These are phyloP conservation scores for Calocybe gambosa DNA, from an alignment of 1,284 basidiomycete species.

Conservation along the genomic window DNA sequence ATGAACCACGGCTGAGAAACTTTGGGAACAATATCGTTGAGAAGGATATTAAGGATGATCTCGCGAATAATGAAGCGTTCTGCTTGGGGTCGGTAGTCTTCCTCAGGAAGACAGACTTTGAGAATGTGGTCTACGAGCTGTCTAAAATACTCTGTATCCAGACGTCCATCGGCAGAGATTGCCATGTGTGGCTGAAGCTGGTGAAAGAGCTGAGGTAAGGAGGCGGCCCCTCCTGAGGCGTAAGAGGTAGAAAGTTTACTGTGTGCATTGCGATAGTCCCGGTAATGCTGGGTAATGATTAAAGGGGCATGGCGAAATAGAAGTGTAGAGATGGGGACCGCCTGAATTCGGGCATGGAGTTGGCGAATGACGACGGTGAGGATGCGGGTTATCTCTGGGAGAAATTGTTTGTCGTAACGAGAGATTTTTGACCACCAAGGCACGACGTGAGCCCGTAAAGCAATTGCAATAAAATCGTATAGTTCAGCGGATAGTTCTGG, in stretches of 20 bases:
- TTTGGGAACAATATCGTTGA: slow-evolving; percentile 59
- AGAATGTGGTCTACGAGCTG: slow-evolving; percentile 69
- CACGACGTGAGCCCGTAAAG: slow-evolving; percentile 67
- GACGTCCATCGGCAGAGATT: slow-evolving; percentile 49
- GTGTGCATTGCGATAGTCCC: slow-evolving; percentile 64
- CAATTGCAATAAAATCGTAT: slow-evolving; percentile 73
- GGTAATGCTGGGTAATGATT: slow-evolving; percentile 65
- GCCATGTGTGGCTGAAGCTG: slow-evolving; percentile 77
- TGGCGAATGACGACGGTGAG: slow-evolving; percentile 51
- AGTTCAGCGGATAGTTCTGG: slow-evolving; percentile 60
- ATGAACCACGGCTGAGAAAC: slow-evolving; percentile 81
- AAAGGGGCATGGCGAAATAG: slow-evolving; percentile 55
- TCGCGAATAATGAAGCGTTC: slow-evolving; percentile 76
- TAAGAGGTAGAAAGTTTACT: slow-evolving; percentile 62
- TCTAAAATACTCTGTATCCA: slow-evolving; percentile 74
- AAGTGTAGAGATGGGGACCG: slow-evolving; percentile 52
- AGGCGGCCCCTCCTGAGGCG: slow-evolving; percentile 54
- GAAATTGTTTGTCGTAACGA: slow-evolving; percentile 74
- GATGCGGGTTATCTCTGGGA: slow-evolving; percentile 62
- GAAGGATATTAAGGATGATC: slow-evolving; percentile 65
- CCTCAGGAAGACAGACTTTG: slow-evolving; percentile 56
- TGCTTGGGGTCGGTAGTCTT: slow-evolving; percentile 63
- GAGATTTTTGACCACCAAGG: slow-evolving; percentile 82
- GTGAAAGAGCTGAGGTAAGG: slow-evolving; percentile 65
- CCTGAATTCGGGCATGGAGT: slow-evolving; percentile 52